Percentiles rank a stretch among this genome's conserved stretches.
These are phyloP conservation scores for Paraurostyla sp. DNA, from an alignment of 73 alveolate genomes.

Conservation along the genomic window DNA sequence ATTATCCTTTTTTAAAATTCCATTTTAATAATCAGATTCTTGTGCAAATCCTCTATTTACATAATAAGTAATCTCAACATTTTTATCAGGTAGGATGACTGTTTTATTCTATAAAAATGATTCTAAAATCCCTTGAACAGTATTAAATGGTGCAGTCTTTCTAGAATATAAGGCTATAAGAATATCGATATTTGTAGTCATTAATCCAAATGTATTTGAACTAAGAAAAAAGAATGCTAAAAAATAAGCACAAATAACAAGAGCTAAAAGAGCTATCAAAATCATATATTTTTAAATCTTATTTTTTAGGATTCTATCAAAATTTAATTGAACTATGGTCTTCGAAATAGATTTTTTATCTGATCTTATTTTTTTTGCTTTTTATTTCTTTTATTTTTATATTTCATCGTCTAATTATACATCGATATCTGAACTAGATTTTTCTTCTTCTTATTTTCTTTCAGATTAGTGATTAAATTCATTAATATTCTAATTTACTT, in stretches of 20 bases:
- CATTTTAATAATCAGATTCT: not conserved
- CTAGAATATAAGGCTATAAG: not conserved
- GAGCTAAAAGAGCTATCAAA: not conserved
- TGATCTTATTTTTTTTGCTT: not conserved
- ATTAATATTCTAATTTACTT: too few relatives aligned
- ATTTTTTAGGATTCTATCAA: not conserved
- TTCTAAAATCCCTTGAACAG: not conserved
- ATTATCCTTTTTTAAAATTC: not conserved
- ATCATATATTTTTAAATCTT: not conserved
- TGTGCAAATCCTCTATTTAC: not conserved
- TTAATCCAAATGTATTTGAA: not conserved
- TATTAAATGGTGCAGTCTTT: not conserved
- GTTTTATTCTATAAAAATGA: not conserved
- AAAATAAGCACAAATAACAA: not conserved
- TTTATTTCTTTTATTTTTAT: not conserved
- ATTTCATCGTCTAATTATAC: too few relatives aligned
- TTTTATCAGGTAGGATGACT: not conserved
- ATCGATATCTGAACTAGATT: not conserved
- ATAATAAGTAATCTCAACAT: not conserved
- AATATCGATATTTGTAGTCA: not conserved
- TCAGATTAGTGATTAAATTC: not conserved
- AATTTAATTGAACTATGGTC: too few relatives aligned
- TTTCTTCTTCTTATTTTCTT: not conserved
- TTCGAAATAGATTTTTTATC: not conserved
- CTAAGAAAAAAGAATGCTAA: not conserved